Conservation (phyloP, 148 eudicot genomes). For the Arbutus unedo region DNA sequence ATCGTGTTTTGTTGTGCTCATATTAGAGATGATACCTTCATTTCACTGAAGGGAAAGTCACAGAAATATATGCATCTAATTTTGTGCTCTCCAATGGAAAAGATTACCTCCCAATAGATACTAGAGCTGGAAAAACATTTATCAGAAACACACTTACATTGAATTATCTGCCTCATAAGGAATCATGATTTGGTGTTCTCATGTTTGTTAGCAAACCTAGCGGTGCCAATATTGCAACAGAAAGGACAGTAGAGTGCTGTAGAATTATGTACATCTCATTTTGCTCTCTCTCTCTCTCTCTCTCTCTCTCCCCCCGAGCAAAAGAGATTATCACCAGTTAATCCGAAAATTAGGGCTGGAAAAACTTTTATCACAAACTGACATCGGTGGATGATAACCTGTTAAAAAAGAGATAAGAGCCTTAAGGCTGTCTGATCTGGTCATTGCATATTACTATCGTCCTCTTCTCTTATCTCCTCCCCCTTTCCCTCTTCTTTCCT, state of each 20-base stretch:
- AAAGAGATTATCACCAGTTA: background rate
- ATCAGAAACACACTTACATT: background rate
- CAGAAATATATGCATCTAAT: background rate
- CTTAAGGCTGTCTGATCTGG: background rate
- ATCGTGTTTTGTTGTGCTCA: background rate
- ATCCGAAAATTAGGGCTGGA: background rate
- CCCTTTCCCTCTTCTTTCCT: background rate
- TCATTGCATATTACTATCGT: background rate
- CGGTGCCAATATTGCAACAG: background rate
- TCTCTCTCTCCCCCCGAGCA: background rate
- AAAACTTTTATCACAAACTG: background rate
- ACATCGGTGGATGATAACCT: background rate
- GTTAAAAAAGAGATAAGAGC: background rate
- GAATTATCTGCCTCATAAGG: background rate
- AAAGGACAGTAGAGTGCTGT: background rate
- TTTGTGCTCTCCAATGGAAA: background rate
- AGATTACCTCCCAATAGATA: background rate
- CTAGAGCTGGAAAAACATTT: background rate
- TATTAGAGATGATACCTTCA: background rate
- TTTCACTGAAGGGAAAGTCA: background rate
- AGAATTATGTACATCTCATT: background rate
- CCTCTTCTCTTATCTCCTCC: background rate
- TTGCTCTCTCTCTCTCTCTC: background rate
- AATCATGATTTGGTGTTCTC: background rate
- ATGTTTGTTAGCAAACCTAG: background rate